phyloP scores from a whole-genome alignment of 108 stramenopile genomes.

The Skeletonema tropicum region DNA sequence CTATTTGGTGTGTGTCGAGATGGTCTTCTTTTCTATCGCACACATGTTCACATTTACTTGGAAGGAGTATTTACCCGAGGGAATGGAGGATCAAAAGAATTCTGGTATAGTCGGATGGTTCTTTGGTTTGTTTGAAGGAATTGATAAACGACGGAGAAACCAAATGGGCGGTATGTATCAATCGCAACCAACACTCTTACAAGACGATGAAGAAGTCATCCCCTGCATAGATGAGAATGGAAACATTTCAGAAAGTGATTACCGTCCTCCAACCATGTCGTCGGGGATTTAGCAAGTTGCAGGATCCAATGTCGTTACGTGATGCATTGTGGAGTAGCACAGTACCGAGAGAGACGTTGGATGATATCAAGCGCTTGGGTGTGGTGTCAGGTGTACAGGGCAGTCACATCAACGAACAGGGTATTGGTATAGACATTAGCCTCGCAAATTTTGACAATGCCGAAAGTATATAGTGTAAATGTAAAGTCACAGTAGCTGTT shows the following conservation, averaged over 20 bases:
- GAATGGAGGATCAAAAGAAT: constrained; percentile 15
- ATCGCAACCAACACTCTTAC: constrained; percentile 13
- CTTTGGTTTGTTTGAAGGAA: constrained; percentile 19
- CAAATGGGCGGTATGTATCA: neutral
- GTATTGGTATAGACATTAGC: constrained; percentile 21
- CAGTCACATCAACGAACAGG: constrained; percentile 10
- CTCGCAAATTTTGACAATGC: constrained; percentile 41
- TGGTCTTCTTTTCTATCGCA: constrained; percentile 91
- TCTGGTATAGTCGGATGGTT: constrained; percentile 14
- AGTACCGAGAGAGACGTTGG: constrained; percentile 73
- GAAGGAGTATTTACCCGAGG: constrained; percentile 85
- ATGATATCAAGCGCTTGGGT: constrained; percentile 75
- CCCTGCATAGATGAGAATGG: constrained; percentile 41
- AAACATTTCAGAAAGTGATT: constrained; percentile 37
- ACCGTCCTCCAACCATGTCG: constrained; percentile 55
- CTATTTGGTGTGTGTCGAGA: constrained; percentile 94
- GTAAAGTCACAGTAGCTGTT: no score
- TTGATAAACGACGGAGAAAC: constrained; percentile 25
- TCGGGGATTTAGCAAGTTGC: constrained; percentile 42
- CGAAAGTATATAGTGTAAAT: constrained; percentile 35
- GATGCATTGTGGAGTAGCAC: constrained; percentile 85
- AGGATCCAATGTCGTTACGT: constrained; percentile 62
- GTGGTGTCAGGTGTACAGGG: constrained; percentile 30
- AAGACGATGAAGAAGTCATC: constrained; percentile 23
- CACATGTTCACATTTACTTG: constrained; percentile 92